These are phyloP conservation scores for Rhizopogon rudus DNA, from an alignment of 768 basidiomycete species.

Conservation along the genomic window DNA sequence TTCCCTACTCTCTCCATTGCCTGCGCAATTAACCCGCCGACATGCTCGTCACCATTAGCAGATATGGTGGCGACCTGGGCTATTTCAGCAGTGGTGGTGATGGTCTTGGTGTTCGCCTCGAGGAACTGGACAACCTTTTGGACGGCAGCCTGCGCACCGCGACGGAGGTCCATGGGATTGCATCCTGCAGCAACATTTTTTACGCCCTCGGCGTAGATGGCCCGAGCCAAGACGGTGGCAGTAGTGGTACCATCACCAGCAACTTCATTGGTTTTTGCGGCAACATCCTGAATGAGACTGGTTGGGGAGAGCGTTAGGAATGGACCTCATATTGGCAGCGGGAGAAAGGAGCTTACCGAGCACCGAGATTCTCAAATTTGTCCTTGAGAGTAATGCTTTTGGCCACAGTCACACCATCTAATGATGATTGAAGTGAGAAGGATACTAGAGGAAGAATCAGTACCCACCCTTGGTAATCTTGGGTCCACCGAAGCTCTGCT, in stretches of 20 bases:
- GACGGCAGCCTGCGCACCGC: conserved; percentile 96
- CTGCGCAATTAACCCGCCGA: conserved; percentile 93
- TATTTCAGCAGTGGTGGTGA: conserved; percentile 97
- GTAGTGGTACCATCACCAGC: conserved; percentile 99
- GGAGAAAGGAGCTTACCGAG: conserved; percentile 58
- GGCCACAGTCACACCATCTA: conserved; percentile 97
- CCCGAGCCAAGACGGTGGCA: conserved; percentile 93
- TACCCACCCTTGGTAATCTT: conserved; percentile 92
- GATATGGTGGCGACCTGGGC: conserved; percentile 98
- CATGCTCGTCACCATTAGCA: conserved; percentile 75
- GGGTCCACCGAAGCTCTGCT: conserved; percentile 83
- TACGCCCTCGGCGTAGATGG: conserved; percentile 97
- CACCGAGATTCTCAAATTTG: conserved; percentile 99
- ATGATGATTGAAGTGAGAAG: neutral
- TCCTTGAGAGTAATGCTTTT: conserved; percentile 93
- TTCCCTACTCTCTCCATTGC: conserved; percentile 99
- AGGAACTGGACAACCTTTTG: conserved; percentile 93
- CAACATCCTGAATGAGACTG: conserved; percentile 93
- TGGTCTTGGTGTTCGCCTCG: conserved; percentile 81
- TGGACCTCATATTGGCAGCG: neutral
- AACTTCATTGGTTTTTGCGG: conserved; percentile 93
- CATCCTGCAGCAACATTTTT: conserved; percentile 99
- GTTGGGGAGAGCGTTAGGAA: conserved; percentile 1
- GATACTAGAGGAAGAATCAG: neutral
- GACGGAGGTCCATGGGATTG: conserved; percentile 99